Evolutionary conservation across 768 basidiomycete species (phyloP).

Genomic region (Clathrus columnatus): DNA sequence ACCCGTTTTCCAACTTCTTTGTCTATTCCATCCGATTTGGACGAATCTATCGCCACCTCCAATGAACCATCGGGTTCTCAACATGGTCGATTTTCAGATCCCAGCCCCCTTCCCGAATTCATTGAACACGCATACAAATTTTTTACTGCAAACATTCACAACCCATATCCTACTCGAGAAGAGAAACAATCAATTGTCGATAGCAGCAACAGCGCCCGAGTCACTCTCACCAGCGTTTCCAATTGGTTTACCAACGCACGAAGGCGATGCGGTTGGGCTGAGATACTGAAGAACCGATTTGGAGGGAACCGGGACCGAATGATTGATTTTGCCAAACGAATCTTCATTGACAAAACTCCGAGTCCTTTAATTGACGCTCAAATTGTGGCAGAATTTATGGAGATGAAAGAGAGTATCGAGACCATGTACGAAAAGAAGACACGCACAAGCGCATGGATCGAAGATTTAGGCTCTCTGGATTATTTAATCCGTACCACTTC

Average conservation of each 20-base stretch:
- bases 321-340: slow-evolving; percentile 21
- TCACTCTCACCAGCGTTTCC: slow-evolving; percentile 4
- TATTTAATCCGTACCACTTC: not conserved
- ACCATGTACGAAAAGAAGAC: slow-evolving; percentile 22
- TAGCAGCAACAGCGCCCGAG: not conserved
- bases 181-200: slow-evolving; percentile 8
- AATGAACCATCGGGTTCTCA: no score
- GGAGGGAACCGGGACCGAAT: slow-evolving; percentile 18
- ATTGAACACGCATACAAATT: slow-evolving; percentile 30
- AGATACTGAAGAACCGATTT: slow-evolving; percentile 14
- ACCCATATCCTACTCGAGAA: slow-evolving; percentile 40
- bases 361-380: slow-evolving; percentile 9
- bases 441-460: slow-evolving; percentile 8
- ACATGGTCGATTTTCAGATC: no score
- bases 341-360: slow-evolving; percentile 17
- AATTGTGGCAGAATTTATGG: slow-evolving; percentile 19
- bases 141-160: slow-evolving; percentile 37
- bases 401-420: slow-evolving; percentile 22
- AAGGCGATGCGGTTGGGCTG: slow-evolving; percentile 16
- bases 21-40: not conserved
- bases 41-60: no score
- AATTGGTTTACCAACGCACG: slow-evolving; percentile 17
- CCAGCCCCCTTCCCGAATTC: slow-evolving; percentile 8
- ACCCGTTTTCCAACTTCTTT: not conserved
- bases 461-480: slow-evolving; percentile 2